Conservation (phyloP, 2,329 filamentous ascomycete genomes). For the Hawksworthiomyces lignivorus region DNA sequence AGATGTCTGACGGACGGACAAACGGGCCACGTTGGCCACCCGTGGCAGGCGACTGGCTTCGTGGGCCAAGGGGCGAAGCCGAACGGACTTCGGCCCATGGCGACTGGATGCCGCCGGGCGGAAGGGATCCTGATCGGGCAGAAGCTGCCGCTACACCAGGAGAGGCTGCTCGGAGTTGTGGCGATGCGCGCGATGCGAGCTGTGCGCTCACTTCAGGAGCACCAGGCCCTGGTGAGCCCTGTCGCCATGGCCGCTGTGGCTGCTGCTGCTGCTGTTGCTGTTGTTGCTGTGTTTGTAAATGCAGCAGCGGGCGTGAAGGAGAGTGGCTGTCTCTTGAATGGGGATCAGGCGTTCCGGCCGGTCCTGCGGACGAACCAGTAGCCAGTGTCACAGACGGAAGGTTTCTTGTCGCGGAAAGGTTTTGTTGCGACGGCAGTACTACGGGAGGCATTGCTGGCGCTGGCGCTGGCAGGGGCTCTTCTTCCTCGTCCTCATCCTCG, state of each 20-base stretch:
- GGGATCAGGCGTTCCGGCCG: background rate
- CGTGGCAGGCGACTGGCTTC: slow-evolving; percentile 17
- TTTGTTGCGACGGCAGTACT: slow-evolving; percentile 1
- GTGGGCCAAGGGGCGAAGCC: slow-evolving; percentile 30
- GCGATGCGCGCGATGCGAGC: slow-evolving; percentile 19
- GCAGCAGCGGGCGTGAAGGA: slow-evolving; percentile 15
- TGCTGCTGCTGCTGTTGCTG: background rate
- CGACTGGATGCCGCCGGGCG: slow-evolving; percentile 21
- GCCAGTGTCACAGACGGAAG: too few relatives aligned
- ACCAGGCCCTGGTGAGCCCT: slow-evolving; percentile 9
- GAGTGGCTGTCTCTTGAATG: slow-evolving; percentile 14
- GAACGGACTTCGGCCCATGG: slow-evolving; percentile 30
- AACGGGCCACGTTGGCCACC: slow-evolving; percentile 50
- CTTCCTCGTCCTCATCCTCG: slow-evolving; percentile 52
- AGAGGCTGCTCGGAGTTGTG: too few relatives aligned
- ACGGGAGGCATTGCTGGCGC: slow-evolving; percentile 10
- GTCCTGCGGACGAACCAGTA: background rate
- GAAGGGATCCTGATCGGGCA: slow-evolving; percentile 15
- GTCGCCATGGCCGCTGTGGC: slow-evolving; percentile 5
- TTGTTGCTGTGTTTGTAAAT: slow-evolving; percentile 15
- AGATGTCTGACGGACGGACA: slow-evolving; percentile 69
- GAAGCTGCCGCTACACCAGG: too few relatives aligned
- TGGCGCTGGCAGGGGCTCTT: slow-evolving; percentile 18
- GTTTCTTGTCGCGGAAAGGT: background rate
- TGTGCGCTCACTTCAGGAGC: too few relatives aligned